Percentiles rank a stretch among this genome's conserved stretches.
phyloP scores from a whole-genome alignment of 75 land plant genomes.

The Pseudotsuga menziesii region DNA sequence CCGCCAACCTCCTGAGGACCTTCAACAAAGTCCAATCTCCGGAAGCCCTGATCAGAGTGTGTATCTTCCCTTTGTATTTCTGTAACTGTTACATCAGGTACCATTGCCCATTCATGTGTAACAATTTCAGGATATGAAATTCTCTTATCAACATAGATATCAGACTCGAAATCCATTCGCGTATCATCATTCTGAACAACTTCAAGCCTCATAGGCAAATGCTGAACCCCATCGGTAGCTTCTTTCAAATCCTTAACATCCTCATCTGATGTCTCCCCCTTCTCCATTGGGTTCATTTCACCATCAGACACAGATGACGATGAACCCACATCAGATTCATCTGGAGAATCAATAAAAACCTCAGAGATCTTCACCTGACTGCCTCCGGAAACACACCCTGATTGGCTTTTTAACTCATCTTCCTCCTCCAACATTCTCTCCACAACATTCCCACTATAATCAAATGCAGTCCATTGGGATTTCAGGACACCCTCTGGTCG shows the following conservation, averaged over 20 bases:
- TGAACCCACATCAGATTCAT: constrained; percentile 1
- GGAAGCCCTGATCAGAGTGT: not conserved
- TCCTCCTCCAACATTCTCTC: not conserved
- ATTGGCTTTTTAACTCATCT: not conserved
- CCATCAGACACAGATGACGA: constrained; percentile 4
- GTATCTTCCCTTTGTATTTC: constrained; percentile 4
- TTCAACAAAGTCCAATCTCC: not conserved
- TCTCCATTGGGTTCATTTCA: not conserved
- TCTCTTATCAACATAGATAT: constrained; percentile 10
- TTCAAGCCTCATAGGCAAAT: constrained; percentile 4
- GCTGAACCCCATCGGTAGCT: not conserved
- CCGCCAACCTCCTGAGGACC: not conserved
- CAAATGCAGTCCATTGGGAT: constrained; percentile 6
- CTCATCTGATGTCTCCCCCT: constrained; percentile 7
- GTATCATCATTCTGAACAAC: not conserved
- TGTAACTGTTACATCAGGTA: not conserved
- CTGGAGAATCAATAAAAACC: not conserved
- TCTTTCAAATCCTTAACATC: constrained; percentile 2
- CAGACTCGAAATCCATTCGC: not conserved
- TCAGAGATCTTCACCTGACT: constrained; percentile 8
- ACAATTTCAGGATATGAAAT: constrained; percentile 2
- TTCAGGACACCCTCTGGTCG: not conserved
- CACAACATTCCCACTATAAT: not conserved
- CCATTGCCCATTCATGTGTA: constrained; percentile 7
- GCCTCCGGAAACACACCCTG: constrained; percentile 5